Percentiles rank a stretch among this genome's conserved stretches.
Evolutionary conservation across 495 filamentous ascomycete species (phyloP).

Genomic region (Podospora pseudoanserina): DNA sequence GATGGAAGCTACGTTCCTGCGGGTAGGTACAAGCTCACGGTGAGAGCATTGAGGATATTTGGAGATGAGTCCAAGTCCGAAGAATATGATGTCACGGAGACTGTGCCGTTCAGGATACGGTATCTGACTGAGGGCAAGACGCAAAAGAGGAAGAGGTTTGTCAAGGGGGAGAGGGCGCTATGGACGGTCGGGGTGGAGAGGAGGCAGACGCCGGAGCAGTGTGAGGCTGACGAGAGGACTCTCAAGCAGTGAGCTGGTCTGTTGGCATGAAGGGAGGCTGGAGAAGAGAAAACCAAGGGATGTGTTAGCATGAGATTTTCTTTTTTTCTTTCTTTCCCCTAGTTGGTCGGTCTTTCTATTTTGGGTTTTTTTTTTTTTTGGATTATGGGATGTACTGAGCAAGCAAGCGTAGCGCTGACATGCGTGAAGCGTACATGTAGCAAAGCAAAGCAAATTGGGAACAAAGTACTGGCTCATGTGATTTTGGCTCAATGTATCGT

Average conservation of each 20-base stretch:
- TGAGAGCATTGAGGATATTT: slow-evolving; percentile 45
- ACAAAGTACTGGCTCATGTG: not conserved
- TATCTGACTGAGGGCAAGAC: slow-evolving; percentile 20
- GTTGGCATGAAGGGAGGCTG: not conserved
- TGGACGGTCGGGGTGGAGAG: not conserved
- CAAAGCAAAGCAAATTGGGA: not conserved
- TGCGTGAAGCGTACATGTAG: not conserved
- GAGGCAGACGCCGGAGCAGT: not conserved
- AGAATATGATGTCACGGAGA: slow-evolving; percentile 41
- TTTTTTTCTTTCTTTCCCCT: not conserved
- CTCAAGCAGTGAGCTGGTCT: not conserved
- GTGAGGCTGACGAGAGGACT: slow-evolving; percentile 3
- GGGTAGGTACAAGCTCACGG: slow-evolving; percentile 44
- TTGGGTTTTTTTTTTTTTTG: not conserved
- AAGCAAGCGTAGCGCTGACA: not conserved
- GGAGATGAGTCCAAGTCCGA: slow-evolving; percentile 30
- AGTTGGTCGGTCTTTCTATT: not conserved
- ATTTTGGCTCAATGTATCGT: not conserved
- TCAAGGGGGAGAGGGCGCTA: not conserved
- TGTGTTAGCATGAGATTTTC: not conserved
- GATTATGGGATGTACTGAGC: not conserved
- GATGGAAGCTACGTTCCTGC: slow-evolving; percentile 41
- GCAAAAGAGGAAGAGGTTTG: slow-evolving; percentile 1
- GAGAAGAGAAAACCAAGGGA: not conserved
- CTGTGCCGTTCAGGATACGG: slow-evolving; percentile 35